Percentiles rank a stretch among this genome's conserved stretches.
Conservation (phyloP, 208 protist genomes). For the Leishmania aethiopica region DNA sequence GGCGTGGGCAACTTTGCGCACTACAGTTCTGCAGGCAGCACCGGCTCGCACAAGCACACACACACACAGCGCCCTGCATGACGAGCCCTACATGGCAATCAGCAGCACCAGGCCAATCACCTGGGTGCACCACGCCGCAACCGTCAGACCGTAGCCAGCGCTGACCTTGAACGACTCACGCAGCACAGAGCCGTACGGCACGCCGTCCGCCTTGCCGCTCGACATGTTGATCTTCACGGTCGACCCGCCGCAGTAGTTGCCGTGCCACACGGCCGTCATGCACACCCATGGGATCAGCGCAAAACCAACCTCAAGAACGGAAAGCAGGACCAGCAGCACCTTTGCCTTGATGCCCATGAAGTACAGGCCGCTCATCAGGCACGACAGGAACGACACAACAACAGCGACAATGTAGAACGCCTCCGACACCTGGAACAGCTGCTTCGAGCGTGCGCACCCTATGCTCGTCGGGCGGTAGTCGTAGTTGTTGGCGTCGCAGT, state of each 20-base stretch:
- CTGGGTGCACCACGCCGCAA: conserved; percentile 52
- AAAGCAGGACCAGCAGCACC: conserved; percentile 30
- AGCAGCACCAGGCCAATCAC: conserved; percentile 38
- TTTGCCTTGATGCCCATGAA: conserved; percentile 39
- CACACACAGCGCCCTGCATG: not conserved
- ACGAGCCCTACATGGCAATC: not conserved
- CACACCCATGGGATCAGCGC: conserved; percentile 55
- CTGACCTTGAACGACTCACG: conserved; percentile 39
- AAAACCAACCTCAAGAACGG: conserved; percentile 22
- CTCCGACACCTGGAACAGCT: conserved; percentile 52
- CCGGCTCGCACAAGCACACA: not conserved
- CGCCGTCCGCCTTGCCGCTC: conserved; percentile 24
- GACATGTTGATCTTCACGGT: conserved; percentile 6
- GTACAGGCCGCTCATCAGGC: conserved; percentile 29
- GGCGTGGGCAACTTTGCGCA: no score
- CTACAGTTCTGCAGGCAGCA: no score
- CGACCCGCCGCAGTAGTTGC: conserved; percentile 34
- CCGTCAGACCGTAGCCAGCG: conserved; percentile 41
- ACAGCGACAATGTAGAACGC: conserved; percentile 69
- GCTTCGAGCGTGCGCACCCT: conserved; percentile 19
- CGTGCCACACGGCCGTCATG: conserved; percentile 53
- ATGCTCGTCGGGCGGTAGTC: conserved; percentile 24
- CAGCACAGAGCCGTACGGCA: conserved; percentile 34
- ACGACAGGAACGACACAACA: conserved; percentile 36
- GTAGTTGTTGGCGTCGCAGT: conserved; percentile 39